phyloP scores from a whole-genome alignment of 257 asterid species.

The Catharanthus roseus region DNA sequence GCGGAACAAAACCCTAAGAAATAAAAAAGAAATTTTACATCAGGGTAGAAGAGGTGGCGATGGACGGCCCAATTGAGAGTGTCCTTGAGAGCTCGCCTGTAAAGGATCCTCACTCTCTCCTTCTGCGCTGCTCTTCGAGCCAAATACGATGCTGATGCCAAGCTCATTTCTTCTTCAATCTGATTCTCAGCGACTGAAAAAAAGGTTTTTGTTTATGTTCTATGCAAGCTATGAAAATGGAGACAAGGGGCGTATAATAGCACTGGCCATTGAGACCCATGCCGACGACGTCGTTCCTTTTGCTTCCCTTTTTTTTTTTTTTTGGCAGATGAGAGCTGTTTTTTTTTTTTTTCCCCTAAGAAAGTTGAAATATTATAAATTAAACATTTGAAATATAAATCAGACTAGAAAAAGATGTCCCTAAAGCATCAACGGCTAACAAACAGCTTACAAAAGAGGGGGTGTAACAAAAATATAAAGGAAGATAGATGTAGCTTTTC shows the following conservation, averaged over 20 bases:
- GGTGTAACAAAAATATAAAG: too few species aligned
- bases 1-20: constrained; percentile 30
- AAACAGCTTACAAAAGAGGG: too few species aligned
- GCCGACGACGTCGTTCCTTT: constrained; percentile 1
- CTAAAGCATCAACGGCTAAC: too few species aligned
- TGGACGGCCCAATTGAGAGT: constrained; percentile 99
- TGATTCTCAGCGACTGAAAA: background rate
- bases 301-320: background rate
- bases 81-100: constrained; percentile 89
- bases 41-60: constrained; percentile 93
- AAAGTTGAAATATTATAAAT: too few species aligned
- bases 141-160: constrained; percentile 58
- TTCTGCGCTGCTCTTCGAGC: constrained; percentile 93
- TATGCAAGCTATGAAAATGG: background rate
- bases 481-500: too few species aligned
- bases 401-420: too few species aligned
- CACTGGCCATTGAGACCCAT: too few species aligned
- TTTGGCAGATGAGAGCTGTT: too few species aligned
- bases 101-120: constrained; percentile 93
- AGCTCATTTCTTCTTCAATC: constrained; percentile 45
- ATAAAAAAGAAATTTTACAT: constrained; percentile 37
- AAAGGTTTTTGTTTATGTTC: background rate
- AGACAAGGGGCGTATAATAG: background rate
- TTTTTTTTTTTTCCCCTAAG: too few species aligned
- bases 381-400: too few species aligned